Evolutionary conservation across 495 filamentous ascomycete species (phyloP).

Genomic region (Lophiostoma macrostomum): DNA sequence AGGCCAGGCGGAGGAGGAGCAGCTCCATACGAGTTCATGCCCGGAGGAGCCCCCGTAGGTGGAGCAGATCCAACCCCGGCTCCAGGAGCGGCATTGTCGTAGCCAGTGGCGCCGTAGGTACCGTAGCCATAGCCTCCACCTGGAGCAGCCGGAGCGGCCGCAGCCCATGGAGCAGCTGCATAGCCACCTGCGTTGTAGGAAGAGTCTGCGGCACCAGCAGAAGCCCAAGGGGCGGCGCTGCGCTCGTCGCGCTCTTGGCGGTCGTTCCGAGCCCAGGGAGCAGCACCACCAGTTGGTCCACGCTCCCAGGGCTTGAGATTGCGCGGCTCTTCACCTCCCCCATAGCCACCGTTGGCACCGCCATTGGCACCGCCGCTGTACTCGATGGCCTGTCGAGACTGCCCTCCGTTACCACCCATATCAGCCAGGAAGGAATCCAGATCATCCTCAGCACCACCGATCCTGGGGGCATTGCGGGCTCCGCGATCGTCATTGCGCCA

Average conservation of each 20-base stretch:
- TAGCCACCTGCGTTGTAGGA: slow-evolving; percentile 23
- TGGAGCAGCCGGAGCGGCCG: slow-evolving; percentile 16
- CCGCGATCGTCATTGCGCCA: slow-evolving; percentile 73
- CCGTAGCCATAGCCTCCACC: slow-evolving; percentile 10
- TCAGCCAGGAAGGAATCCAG: slow-evolving; percentile 99
- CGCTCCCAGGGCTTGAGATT: slow-evolving; percentile 85
- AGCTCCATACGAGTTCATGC: slow-evolving; percentile 14
- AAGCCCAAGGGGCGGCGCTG: slow-evolving; percentile 37
- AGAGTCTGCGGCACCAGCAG: slow-evolving; percentile 17
- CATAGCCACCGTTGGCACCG: slow-evolving; percentile 41
- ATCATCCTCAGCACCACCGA: slow-evolving; percentile 86
- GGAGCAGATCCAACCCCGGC: background rate
- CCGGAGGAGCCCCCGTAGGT: slow-evolving; percentile 32
- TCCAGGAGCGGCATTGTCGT: slow-evolving; percentile 12
- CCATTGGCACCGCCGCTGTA: slow-evolving; percentile 56
- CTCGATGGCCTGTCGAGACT: slow-evolving; percentile 75
- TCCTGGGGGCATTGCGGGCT: slow-evolving; percentile 59
- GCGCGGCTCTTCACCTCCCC: slow-evolving; percentile 51
- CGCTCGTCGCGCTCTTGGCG: slow-evolving; percentile 29
- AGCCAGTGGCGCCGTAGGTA: slow-evolving; percentile 13
- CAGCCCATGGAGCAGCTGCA: slow-evolving; percentile 22
- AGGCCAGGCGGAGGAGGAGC: slow-evolving; percentile 67
- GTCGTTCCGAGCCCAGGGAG: slow-evolving; percentile 61
- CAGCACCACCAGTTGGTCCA: slow-evolving; percentile 82
- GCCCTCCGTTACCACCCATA: slow-evolving; percentile 78